Conservation (phyloP, 2,329 filamentous ascomycete genomes). For the Penicillium aurantiogriseum region DNA sequence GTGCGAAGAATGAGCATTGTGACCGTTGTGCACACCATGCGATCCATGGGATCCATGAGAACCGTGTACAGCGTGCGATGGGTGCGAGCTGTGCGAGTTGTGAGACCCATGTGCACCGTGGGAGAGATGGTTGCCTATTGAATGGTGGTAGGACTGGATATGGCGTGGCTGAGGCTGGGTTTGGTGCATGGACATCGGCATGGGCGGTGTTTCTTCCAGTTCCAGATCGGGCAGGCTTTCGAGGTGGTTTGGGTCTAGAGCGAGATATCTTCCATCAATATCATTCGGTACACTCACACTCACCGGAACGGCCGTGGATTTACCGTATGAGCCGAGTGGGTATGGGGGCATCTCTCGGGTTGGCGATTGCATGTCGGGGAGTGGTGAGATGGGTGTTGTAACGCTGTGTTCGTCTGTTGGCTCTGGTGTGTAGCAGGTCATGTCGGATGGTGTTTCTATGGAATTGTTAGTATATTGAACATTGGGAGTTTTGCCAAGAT, state of each 20-base stretch:
- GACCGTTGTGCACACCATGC: background rate
- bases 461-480: constrained; percentile 1
- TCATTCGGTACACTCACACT: constrained; percentile 9
- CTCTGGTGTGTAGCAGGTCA: constrained; percentile 40
- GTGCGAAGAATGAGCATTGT: background rate
- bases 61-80: background rate
- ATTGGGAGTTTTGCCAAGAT: background rate
- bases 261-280: constrained; percentile 9
- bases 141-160: constrained; percentile 13
- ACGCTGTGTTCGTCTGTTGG: constrained; percentile 29
- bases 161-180: constrained; percentile 3
- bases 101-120: background rate
- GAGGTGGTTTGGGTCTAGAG: constrained; percentile 25
- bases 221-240: constrained; percentile 27
- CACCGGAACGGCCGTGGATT: constrained; percentile 7
- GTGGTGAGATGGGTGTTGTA: constrained; percentile 29
- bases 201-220: constrained; percentile 26
- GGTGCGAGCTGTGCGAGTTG: background rate
- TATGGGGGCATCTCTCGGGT: constrained; percentile 22
- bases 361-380: constrained; percentile 27
- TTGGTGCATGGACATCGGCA: constrained; percentile 19
- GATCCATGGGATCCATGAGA: background rate
- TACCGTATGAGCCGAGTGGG: constrained; percentile 8
- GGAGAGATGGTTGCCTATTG: constrained; percentile 4
- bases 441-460: constrained; percentile 38